phyloP scores from a whole-genome alignment of 192 early-diverging fungal genomes.

The Backusella australiensis region DNA sequence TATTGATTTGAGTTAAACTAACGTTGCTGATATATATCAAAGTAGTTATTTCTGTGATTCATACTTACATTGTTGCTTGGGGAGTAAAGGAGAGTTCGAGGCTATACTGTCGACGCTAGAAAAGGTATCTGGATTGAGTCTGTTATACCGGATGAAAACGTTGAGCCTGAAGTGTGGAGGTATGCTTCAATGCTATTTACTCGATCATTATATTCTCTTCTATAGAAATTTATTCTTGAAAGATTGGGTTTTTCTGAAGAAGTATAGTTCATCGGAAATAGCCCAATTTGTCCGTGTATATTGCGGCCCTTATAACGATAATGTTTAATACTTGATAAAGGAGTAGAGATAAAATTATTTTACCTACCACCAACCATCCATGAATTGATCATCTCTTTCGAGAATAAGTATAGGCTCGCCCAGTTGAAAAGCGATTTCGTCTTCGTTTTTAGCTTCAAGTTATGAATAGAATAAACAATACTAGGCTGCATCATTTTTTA shows the following conservation, averaged over 20 bases:
- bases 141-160: background rate
- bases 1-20: background rate
- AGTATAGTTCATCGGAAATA: slow-evolving; percentile 71
- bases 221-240: background rate
- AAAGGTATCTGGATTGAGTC: background rate
- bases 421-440: slow-evolving; percentile 64
- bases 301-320: slow-evolving; percentile 55
- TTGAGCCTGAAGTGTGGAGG: background rate
- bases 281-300: slow-evolving; percentile 55
- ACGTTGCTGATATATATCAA: background rate
- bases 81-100: background rate
- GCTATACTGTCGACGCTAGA: background rate
- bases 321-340: background rate
- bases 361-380: slow-evolving; percentile 83
- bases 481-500: slow-evolving; percentile 13
- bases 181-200: background rate
- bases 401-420: slow-evolving; percentile 69
- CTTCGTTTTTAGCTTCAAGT: slow-evolving; percentile 60
- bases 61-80: background rate
- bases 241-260: slow-evolving; percentile 8
- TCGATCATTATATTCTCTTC: background rate
- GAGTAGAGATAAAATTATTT: background rate
- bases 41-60: background rate
- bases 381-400: slow-evolving; percentile 66
- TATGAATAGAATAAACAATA: slow-evolving; percentile 54